Evolutionary conservation across 2,329 filamentous ascomycete genomes (phyloP).

Genomic region (Pseudogymnoascus sp.): DNA sequence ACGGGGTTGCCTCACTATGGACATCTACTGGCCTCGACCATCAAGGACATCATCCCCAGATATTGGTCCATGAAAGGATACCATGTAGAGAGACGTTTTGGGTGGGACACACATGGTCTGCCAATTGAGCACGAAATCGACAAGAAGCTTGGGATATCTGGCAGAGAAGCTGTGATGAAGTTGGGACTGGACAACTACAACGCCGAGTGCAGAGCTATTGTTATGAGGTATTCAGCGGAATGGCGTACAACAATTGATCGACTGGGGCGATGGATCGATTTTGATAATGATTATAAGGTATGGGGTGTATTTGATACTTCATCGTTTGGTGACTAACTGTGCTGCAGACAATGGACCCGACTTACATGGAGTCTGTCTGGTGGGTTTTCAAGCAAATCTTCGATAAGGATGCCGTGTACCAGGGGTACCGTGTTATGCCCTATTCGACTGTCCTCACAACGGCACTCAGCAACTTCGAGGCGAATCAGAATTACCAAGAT

Average conservation of each 20-base stretch:
- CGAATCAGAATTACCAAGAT: conserved; percentile 90
- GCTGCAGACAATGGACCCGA: conserved; percentile 76
- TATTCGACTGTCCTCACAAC: conserved; percentile 89
- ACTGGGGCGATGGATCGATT: conserved; percentile 92
- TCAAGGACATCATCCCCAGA: conserved; percentile 92
- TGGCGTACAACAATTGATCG: conserved; percentile 85
- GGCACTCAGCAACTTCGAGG: conserved; percentile 86
- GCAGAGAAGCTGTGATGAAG: conserved; percentile 77
- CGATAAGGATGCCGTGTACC: conserved; percentile 83
- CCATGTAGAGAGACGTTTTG: conserved; percentile 85
- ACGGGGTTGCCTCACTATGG: conserved; percentile 62
- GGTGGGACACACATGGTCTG: conserved; percentile 87
- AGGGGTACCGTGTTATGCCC: conserved; percentile 87
- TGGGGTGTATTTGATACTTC: conserved; percentile 12
- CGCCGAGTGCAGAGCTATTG: conserved; percentile 81
- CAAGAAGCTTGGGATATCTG: conserved; percentile 86
- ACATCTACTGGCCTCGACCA: conserved; percentile 76
- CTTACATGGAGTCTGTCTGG: conserved; percentile 94
- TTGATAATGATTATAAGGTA: conserved; percentile 94
- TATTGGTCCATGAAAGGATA: conserved; percentile 98
- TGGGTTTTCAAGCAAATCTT: conserved; percentile 94
- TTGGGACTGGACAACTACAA: conserved; percentile 88
- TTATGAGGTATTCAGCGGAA: conserved; percentile 81
- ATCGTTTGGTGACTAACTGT: not conserved
- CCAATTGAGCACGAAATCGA: conserved; percentile 97